Conservation (phyloP, 768 basidiomycete genomes). For the Termitomyces sp. region DNA sequence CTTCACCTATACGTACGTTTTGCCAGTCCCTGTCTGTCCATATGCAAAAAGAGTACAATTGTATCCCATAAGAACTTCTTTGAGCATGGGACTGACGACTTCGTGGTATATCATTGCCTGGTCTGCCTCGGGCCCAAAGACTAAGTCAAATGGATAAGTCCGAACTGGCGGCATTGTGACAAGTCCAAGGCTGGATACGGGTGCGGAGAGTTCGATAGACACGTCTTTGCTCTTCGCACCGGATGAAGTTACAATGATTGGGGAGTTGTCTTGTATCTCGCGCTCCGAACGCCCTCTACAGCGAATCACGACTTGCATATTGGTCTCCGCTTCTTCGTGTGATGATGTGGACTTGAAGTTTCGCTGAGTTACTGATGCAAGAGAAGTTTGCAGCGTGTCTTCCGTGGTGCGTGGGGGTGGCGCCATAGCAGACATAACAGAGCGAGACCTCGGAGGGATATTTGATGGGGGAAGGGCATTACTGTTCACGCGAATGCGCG, state of each 20-base stretch:
- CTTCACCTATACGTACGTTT: slow-evolving; percentile 66
- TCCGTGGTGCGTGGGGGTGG: slow-evolving; percentile 29
- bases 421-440: slow-evolving; percentile 42
- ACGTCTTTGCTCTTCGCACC: slow-evolving; percentile 76
- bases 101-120: slow-evolving; percentile 93
- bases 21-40: slow-evolving; percentile 97
- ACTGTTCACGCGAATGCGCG: slow-evolving; percentile 41
- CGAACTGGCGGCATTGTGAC: slow-evolving; percentile 71
- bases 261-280: slow-evolving; percentile 83
- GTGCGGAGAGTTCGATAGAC: slow-evolving; percentile 75
- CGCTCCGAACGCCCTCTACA: slow-evolving; percentile 83
- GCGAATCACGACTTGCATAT: slow-evolving; percentile 92
- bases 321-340: slow-evolving; percentile 60
- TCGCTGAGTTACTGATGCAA: slow-evolving; percentile 12
- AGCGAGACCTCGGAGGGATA: slow-evolving; percentile 41
- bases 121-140: slow-evolving; percentile 96
- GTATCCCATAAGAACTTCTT: slow-evolving; percentile 93
- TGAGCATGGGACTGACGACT: slow-evolving; percentile 89
- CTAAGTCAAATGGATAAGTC: slow-evolving; percentile 92
- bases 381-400: slow-evolving; percentile 12
- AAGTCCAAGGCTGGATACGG: slow-evolving; percentile 68
- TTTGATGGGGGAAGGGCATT: slow-evolving; percentile 24
- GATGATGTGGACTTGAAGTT: slow-evolving; percentile 16
- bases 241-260: slow-evolving; percentile 77
- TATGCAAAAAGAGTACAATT: slow-evolving; percentile 98